Conservation (phyloP, 148 eudicot genomes). For the Amaranthus hypochondriacus region DNA sequence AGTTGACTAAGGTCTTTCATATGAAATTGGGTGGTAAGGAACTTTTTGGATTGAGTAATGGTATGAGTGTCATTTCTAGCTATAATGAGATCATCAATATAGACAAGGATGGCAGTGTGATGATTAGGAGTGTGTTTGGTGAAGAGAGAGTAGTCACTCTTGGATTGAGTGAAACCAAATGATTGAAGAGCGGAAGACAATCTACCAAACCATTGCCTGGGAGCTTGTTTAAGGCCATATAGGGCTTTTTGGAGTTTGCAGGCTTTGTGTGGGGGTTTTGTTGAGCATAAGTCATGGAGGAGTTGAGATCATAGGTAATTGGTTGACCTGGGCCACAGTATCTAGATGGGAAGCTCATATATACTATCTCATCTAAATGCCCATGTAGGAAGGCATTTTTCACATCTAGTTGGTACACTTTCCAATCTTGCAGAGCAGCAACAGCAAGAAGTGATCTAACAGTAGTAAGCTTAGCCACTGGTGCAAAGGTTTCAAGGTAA, state of each 20-base stretch:
- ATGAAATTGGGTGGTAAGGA: not conserved
- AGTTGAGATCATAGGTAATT: not conserved
- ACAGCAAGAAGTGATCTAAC: not conserved
- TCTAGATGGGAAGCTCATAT: not conserved
- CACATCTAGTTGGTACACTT: not conserved
- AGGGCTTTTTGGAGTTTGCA: not conserved
- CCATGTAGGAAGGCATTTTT: not conserved
- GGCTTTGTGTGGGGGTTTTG: not conserved
- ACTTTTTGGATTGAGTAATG: not conserved
- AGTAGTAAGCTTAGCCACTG: not conserved
- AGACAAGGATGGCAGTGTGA: not conserved
- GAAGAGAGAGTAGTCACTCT: not conserved
- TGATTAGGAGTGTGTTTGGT: not conserved
- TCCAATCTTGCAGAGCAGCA: not conserved
- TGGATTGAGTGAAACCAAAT: not conserved
- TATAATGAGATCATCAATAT: not conserved
- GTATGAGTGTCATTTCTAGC: not conserved
- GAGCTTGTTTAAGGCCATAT: conserved; percentile 2
- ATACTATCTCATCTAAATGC: not conserved
- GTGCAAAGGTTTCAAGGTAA: not conserved
- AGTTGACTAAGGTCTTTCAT: not conserved
- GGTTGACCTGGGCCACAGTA: not conserved
- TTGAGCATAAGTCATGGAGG: not conserved
- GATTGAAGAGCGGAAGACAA: not conserved
- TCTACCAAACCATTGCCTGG: not conserved